Conservation (phyloP, 2,329 filamentous ascomycete genomes). For the Paramyrothecium sp. region DNA sequence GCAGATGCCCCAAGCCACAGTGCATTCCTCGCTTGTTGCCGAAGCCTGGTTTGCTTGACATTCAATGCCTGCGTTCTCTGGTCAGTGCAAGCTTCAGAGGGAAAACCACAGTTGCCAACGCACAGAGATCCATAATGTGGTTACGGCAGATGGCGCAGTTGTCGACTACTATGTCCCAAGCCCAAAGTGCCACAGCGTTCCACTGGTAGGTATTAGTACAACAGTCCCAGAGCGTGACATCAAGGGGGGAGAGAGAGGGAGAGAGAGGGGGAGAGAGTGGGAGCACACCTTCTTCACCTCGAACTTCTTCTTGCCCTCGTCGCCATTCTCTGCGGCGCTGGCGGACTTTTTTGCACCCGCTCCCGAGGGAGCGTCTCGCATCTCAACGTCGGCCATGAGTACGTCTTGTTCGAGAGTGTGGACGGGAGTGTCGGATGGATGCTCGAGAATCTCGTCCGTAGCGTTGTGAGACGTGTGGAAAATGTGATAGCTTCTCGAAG, state of each 20-base stretch:
- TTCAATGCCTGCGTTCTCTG: constrained; percentile 71
- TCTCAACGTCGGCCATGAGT: constrained; percentile 90
- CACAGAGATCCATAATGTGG: constrained; percentile 99
- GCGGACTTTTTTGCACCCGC: background rate
- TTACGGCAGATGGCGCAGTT: constrained; percentile 99
- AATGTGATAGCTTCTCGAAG: no score
- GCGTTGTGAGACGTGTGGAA: background rate
- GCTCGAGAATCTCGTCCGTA: background rate
- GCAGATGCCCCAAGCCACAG: constrained; percentile 98
- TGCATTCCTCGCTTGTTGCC: constrained; percentile 96
- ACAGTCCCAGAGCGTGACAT: background rate
- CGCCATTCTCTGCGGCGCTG: constrained; percentile 42
- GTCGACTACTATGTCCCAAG: constrained; percentile 99
- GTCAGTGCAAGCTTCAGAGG: constrained; percentile 10
- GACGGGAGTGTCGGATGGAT: background rate
- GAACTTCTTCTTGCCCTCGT: constrained; percentile 86
- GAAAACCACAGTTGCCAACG: constrained; percentile 25
- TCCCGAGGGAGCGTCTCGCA: constrained; percentile 75
- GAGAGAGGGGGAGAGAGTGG: no score
- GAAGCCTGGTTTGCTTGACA: constrained; percentile 98
- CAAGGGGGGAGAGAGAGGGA: background rate
- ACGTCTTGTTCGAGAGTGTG: background rate
- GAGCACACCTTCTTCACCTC: constrained; percentile 98
- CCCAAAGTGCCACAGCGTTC: constrained; percentile 98
- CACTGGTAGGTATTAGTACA: constrained; percentile 57